Evolutionary conservation across 768 basidiomycete genomes (phyloP).

Genomic region (Tricholoma terreum): DNA sequence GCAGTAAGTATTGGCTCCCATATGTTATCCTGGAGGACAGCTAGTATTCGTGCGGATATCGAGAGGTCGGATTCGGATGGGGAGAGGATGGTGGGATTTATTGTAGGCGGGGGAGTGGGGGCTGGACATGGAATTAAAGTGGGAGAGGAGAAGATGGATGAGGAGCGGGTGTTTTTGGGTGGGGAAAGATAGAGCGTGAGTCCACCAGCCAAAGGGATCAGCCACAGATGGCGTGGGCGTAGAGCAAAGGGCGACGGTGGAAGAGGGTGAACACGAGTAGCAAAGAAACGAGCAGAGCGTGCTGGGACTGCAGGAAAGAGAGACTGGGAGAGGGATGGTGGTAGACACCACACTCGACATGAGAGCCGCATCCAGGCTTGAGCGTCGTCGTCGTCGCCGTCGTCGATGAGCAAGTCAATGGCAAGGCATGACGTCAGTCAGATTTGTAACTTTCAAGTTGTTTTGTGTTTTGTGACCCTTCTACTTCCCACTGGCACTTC

Average conservation of each 20-base stretch:
- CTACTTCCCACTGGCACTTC: not conserved
- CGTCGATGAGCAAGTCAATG: slow-evolving; percentile 1
- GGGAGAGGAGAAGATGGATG: slow-evolving; percentile 49
- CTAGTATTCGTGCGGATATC: slow-evolving; percentile 40
- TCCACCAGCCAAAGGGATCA: slow-evolving; percentile 56
- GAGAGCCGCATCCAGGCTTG: slow-evolving; percentile 16
- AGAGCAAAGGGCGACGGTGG: slow-evolving; percentile 24
- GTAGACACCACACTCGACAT: not conserved
- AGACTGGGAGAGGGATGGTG: slow-evolving; percentile 21
- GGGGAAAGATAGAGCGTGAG: slow-evolving; percentile 49
- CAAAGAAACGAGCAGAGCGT: slow-evolving; percentile 27
- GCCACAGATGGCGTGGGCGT: slow-evolving; percentile 44
- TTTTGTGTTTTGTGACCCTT: not conserved
- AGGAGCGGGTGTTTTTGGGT: slow-evolving; percentile 37
- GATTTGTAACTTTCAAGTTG: not conserved
- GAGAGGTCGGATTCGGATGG: slow-evolving; percentile 60
- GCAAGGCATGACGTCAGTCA: slow-evolving; percentile 4
- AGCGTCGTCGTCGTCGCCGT: slow-evolving; percentile 13
- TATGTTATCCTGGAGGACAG: slow-evolving; percentile 54
- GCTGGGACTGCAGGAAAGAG: slow-evolving; percentile 3
- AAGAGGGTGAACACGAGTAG: slow-evolving; percentile 23
- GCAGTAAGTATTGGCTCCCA: slow-evolving; percentile 87
- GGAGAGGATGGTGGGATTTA: slow-evolving; percentile 51
- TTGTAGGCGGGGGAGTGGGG: slow-evolving; percentile 15
- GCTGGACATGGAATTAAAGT: slow-evolving; percentile 44